Evolutionary conservation across 2,329 filamentous ascomycete genomes (phyloP).

Genomic region (Talaromyces islandicus): DNA sequence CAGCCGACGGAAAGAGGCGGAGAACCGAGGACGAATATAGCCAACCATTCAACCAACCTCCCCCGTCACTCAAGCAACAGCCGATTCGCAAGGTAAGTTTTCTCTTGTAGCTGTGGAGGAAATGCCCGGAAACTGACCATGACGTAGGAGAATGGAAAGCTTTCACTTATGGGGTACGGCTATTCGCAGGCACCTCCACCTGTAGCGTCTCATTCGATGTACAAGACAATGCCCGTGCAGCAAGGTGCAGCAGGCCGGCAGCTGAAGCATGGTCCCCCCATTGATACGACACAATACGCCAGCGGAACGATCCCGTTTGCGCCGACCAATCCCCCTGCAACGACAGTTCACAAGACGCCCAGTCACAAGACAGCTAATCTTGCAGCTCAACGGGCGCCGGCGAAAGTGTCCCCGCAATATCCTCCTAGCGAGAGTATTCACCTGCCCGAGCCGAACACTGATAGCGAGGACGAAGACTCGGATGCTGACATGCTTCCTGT

Average conservation of each 20-base stretch:
- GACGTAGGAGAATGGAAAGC: constrained; percentile 28
- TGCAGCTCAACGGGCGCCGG: constrained; percentile 24
- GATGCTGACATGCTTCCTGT: constrained; percentile 57
- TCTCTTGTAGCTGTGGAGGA: background rate
- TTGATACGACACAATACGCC: constrained; percentile 82
- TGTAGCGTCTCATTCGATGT: constrained; percentile 23
- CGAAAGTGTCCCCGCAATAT: constrained; percentile 73
- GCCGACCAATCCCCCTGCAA: constrained; percentile 52
- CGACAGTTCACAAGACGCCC: constrained; percentile 62
- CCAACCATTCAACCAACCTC: constrained; percentile 55
- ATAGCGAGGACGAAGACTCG: constrained; percentile 80
- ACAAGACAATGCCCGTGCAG: constrained; percentile 24
- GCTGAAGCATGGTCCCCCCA: constrained; percentile 52
- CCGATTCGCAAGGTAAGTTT: constrained; percentile 58
- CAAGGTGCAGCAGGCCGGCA: constrained; percentile 50
- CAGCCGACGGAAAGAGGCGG: constrained; percentile 71
- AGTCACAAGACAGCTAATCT: constrained; percentile 26
- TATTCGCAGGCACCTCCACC: constrained; percentile 26
- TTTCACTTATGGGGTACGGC: constrained; percentile 34
- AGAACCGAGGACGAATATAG: constrained; percentile 69
- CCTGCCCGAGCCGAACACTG: constrained; percentile 90
- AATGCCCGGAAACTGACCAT: constrained; percentile 4
- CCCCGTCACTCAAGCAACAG: constrained; percentile 70
- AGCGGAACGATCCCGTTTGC: constrained; percentile 89
- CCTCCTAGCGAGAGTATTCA: constrained; percentile 85